Evolutionary conservation across 495 filamentous ascomycete species (phyloP).

Genomic region (Neurospora sp.): DNA sequence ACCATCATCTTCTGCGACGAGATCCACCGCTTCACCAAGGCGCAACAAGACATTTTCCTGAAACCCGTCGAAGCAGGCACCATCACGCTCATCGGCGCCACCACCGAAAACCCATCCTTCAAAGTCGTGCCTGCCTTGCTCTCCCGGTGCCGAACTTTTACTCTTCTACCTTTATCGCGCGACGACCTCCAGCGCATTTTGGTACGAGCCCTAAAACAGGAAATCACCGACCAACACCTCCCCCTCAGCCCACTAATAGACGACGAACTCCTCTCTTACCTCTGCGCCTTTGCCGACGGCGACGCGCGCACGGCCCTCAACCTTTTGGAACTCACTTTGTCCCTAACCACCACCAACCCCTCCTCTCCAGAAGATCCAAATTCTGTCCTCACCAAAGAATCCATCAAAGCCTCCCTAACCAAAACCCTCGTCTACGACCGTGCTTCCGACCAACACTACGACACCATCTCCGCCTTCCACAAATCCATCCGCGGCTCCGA

Average conservation of each 20-base stretch:
- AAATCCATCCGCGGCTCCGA: constrained; percentile 85
- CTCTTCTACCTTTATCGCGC: constrained; percentile 60
- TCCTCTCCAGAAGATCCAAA: too few species aligned
- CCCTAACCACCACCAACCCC: constrained; percentile 26
- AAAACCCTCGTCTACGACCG: constrained; percentile 91
- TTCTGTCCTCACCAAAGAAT: constrained; percentile 38
- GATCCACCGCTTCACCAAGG: constrained; percentile 88
- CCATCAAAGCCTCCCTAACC: constrained; percentile 70
- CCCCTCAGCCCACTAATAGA: constrained; percentile 53
- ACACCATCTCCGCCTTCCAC: constrained; percentile 94
- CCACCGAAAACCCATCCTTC: constrained; percentile 94
- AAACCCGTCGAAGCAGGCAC: constrained; percentile 87
- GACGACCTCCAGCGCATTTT: constrained; percentile 65
- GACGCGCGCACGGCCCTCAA: constrained; percentile 91
- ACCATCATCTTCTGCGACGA: constrained; percentile 98
- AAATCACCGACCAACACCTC: constrained; percentile 25
- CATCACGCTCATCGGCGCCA: constrained; percentile 87
- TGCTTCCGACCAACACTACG: constrained; percentile 89
- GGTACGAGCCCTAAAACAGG: constrained; percentile 55
- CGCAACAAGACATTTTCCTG: constrained; percentile 91
- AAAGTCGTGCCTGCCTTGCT: constrained; percentile 83
- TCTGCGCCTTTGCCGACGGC: constrained; percentile 78
- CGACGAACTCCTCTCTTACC: constrained; percentile 64
- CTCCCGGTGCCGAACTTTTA: constrained; percentile 85
- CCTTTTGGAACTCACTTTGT: constrained; percentile 77